A percentile compares a stretch with the other conserved stretches of the same genome.
Conservation (phyloP, 257 asterid genomes). For the Orobanche coerulescens region DNA sequence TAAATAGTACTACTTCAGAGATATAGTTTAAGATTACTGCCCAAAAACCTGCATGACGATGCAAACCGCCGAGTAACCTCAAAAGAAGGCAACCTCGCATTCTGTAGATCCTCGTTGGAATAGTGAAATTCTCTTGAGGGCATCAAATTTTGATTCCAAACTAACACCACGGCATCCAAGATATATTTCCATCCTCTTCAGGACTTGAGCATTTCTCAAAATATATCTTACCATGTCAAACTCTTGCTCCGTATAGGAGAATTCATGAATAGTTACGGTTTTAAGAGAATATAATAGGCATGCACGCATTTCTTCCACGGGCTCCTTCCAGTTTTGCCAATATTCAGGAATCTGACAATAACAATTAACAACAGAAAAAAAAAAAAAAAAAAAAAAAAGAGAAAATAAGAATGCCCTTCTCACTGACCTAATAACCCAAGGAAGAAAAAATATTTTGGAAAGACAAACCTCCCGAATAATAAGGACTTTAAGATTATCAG, state of each 20-base stretch:
- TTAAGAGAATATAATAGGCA: background rate
- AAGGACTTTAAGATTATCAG: constrained; percentile 5
- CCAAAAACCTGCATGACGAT: background rate
- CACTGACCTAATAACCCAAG: background rate
- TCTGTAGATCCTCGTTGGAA: background rate
- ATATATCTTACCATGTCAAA: background rate
- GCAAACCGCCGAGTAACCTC: background rate
- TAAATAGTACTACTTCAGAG: no score
- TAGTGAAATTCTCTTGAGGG: background rate
- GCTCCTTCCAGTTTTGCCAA: background rate
- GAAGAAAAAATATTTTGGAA: background rate
- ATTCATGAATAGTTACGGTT: background rate
- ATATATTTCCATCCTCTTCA: background rate
- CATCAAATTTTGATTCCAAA: background rate
- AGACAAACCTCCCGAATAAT: background rate
- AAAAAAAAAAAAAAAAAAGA: background rate
- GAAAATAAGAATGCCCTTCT: background rate
- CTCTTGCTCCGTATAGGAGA: background rate
- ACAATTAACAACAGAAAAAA: background rate
- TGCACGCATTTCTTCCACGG: background rate
- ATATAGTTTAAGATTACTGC: no score
- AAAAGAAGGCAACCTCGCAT: background rate
- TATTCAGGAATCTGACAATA: background rate
- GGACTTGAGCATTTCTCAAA: background rate
- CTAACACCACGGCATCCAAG: no score